phyloP scores from a whole-genome alignment of 192 early-diverging fungal genomes.

The Gamsiella multidivaricata region DNA sequence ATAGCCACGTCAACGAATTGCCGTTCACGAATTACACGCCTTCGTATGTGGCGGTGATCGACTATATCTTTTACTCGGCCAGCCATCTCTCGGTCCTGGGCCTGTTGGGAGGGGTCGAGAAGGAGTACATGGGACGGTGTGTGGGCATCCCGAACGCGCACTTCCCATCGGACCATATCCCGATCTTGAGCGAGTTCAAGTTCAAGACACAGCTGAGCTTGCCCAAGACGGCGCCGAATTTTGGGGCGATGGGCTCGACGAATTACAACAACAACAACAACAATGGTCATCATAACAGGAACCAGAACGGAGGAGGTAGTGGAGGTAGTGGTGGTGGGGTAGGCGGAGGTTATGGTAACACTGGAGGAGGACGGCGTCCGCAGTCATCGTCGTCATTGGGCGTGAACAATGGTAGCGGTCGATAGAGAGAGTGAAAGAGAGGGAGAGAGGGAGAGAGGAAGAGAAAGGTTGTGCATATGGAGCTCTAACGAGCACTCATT shows the following conservation, averaged over 20 bases:
- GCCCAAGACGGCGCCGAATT: slow-evolving; percentile 42
- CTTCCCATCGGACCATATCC: slow-evolving; percentile 84
- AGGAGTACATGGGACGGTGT: slow-evolving; percentile 76
- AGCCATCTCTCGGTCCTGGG: slow-evolving; percentile 81
- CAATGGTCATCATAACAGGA: no score
- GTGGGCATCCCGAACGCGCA: slow-evolving; percentile 97
- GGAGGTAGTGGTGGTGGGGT: no score
- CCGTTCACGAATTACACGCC: slow-evolving; percentile 94
- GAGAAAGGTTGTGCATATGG: no score
- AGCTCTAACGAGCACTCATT: no score
- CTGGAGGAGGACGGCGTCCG: no score
- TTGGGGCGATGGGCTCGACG: slow-evolving; percentile 25
- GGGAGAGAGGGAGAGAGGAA: no score
- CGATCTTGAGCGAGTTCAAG: slow-evolving; percentile 79
- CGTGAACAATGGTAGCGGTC: no score
- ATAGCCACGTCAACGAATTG: slow-evolving; percentile 76
- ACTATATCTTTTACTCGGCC: slow-evolving; percentile 94
- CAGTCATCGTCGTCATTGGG: no score
- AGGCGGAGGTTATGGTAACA: no score
- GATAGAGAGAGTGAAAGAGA: no score
- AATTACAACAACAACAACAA: slow-evolving; percentile 2
- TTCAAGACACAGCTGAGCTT: slow-evolving; percentile 59
- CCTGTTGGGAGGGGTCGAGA: slow-evolving; percentile 84
- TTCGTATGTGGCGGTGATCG: slow-evolving; percentile 85
- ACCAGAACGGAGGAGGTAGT: no score